Conservation (phyloP, 2,329 filamentous ascomycete genomes). For the Didymellaceae sp. region DNA sequence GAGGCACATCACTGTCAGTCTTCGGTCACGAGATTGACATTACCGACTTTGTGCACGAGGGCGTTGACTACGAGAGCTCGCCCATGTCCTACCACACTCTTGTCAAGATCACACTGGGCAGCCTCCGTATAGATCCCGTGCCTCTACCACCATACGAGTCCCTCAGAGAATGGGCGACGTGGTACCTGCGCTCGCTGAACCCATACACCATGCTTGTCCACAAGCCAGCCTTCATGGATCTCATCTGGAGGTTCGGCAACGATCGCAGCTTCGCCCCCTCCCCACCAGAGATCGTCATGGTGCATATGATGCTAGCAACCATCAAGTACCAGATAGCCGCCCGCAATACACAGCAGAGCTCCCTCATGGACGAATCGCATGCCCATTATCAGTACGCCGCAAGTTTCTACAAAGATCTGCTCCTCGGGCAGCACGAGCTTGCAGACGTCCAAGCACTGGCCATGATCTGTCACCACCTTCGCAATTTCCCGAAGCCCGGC, state of each 20-base stretch:
- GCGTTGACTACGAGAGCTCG: slow-evolving; percentile 64
- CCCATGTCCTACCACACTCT: slow-evolving; percentile 74
- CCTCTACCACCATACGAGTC: slow-evolving; percentile 68
- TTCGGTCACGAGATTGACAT: slow-evolving; percentile 82
- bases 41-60: slow-evolving; percentile 71
- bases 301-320: slow-evolving; percentile 81
- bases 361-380: slow-evolving; percentile 69
- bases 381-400: slow-evolving; percentile 80
- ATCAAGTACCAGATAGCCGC: slow-evolving; percentile 80
- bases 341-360: slow-evolving; percentile 63
- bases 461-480: slow-evolving; percentile 73
- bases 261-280: slow-evolving; percentile 68
- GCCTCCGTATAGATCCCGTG: slow-evolving; percentile 60
- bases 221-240: slow-evolving; percentile 71
- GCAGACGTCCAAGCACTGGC: slow-evolving; percentile 75
- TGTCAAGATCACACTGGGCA: slow-evolving; percentile 67
- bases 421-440: slow-evolving; percentile 66
- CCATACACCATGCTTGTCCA: slow-evolving; percentile 79
- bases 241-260: slow-evolving; percentile 78
- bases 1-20: slow-evolving; percentile 77
- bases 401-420: slow-evolving; percentile 70
- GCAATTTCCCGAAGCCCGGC: slow-evolving; percentile 80
- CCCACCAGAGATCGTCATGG: slow-evolving; percentile 69
- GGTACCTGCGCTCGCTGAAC: slow-evolving; percentile 76
- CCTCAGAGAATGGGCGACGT: slow-evolving; percentile 72